Evolutionary conservation across 257 asterid species (phyloP), one percentile per base, ranked within the genome.

Genomic region (Solanum habrochaites): DNA sequence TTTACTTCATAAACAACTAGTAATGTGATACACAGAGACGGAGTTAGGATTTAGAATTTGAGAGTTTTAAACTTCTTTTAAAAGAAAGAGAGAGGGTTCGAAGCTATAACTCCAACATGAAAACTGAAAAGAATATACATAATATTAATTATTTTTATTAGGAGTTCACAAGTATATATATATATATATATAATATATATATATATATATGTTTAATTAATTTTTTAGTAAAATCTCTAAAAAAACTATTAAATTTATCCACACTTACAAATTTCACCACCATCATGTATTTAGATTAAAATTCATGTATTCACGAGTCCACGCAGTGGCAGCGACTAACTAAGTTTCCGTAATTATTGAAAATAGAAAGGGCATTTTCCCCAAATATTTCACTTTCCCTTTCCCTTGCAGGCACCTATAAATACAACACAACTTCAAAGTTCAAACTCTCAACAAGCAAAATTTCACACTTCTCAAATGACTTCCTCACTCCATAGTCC

Each of bases 151-250:
- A 43, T 43, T 3, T 43, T 10, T 43, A 0, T 43, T 3, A 1
- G 4, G 4, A 0, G 0, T 43, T 11, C 4, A 43, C 11, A 43
- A 11, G 4, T 42, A 42, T 10, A 10, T 0, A 42, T 42, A 42
- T 9, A 42, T 42, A 31, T 31, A 31, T 29, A 29, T 29, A 29
- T 29, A 29, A 29, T 29, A 29, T 29, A 29, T 29, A 31, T 31
- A 32, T 32, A 32, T 32, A 32, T 31, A 31, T 31, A 31, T 31
- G 8, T 42, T 42, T 42, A 42, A 2, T 42, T 42, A 42, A 42
- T 42, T 42, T 42, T 42, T 11, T 42, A 9, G 0, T 42, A 42
- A 42, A 9, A 42, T 42, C 12, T 42, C 4, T 3, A 1, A 42
- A 42, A 42, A 10, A 42, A 3, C 0, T 42, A 42, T 3, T 2